These are phyloP conservation scores for Fonsecaea pedrosoi DNA, from an alignment of 2,329 filamentous ascomycete genomes.

Conservation along the genomic window DNA sequence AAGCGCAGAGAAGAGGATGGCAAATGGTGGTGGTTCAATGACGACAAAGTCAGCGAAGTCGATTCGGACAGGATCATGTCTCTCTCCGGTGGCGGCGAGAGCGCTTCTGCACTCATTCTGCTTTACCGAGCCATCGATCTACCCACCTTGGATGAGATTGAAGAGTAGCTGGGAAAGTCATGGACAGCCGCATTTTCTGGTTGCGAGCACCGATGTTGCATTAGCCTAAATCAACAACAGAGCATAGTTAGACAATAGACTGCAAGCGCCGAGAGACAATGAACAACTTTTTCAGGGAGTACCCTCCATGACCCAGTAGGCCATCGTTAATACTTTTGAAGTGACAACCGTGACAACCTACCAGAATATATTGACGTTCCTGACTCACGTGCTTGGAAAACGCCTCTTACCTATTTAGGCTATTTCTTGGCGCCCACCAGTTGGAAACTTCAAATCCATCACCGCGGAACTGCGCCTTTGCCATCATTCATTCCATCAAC, in stretches of 20 bases:
- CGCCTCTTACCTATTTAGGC: not conserved
- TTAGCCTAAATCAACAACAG: not conserved
- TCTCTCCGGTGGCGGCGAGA: slow-evolving; percentile 78
- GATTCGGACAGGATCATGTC: slow-evolving; percentile 88
- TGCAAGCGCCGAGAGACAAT: not conserved
- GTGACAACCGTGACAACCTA: not conserved
- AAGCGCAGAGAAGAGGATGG: slow-evolving; percentile 82
- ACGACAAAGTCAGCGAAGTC: slow-evolving; percentile 95
- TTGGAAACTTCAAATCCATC: slow-evolving; percentile 16
- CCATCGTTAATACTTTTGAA: not conserved
- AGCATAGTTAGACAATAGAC: slow-evolving; percentile 22
- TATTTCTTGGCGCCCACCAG: slow-evolving; percentile 24
- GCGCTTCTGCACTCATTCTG: slow-evolving; percentile 58
- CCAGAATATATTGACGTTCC: not conserved
- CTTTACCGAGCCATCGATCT: slow-evolving; percentile 59
- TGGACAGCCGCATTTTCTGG: not conserved
- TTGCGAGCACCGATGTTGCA: not conserved
- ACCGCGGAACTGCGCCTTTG: slow-evolving; percentile 11
- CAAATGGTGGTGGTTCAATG: slow-evolving; percentile 99
- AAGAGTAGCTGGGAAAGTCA: slow-evolving; percentile 21
- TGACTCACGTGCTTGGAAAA: not conserved
- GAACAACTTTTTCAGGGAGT: not conserved
- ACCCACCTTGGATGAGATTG: slow-evolving; percentile 51
- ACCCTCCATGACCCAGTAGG: not conserved
- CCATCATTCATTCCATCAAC: slow-evolving; percentile 18